phyloP scores from a whole-genome alignment of 2,329 filamentous ascomycete species.

The Gnomoniopsis sp. region DNA sequence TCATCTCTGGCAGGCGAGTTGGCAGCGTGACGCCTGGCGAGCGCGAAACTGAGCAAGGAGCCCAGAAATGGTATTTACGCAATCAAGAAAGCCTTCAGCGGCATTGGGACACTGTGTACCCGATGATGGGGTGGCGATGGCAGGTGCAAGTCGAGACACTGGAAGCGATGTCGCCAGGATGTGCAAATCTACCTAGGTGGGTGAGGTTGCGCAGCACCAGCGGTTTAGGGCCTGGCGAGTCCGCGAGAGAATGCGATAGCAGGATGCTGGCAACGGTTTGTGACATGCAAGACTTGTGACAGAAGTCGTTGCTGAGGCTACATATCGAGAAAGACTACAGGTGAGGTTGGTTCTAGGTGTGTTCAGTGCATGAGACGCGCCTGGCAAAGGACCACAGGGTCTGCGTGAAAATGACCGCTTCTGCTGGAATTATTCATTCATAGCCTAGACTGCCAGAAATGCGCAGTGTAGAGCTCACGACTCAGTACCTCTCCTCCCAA shows the following conservation, averaged over 20 bases:
- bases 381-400: too few relatives aligned
- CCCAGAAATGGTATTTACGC: slow-evolving; percentile 33
- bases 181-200: background rate
- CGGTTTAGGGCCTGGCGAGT: background rate
- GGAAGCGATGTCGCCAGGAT: background rate
- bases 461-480: too few relatives aligned
- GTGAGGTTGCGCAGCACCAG: background rate
- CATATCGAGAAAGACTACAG: background rate
- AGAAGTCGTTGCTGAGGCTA: too few relatives aligned
- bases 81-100: slow-evolving; percentile 36
- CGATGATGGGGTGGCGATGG: slow-evolving; percentile 35
- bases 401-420: too few relatives aligned
- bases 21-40: slow-evolving; percentile 17
- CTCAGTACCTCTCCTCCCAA: too few relatives aligned
- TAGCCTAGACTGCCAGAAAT: too few relatives aligned
- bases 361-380: background rate
- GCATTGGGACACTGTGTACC: slow-evolving; percentile 38
- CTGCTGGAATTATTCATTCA: too few relatives aligned
- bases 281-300: too few relatives aligned
- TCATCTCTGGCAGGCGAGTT: slow-evolving; percentile 27
- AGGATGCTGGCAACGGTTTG: too few relatives aligned
- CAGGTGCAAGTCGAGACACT: slow-evolving; percentile 4
- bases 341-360: background rate
- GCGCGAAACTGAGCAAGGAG: background rate
- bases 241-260: background rate